Conservation (phyloP, 169 alveolate species). For the Plasmodium inui region DNA sequence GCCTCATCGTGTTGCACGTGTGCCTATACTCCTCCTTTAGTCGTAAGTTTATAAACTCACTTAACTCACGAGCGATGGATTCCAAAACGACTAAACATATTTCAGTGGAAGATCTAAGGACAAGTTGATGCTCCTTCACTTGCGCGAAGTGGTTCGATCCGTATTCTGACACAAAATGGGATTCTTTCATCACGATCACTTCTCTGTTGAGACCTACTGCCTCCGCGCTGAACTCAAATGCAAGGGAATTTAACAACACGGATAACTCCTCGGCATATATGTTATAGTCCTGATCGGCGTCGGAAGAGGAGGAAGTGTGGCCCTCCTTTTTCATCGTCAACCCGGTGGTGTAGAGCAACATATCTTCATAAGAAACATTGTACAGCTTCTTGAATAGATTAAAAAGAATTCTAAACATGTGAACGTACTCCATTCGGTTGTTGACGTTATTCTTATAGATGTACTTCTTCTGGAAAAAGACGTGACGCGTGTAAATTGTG, state of each 20-base stretch:
- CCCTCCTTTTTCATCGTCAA: background rate
- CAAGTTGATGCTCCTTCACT: constrained; percentile 16
- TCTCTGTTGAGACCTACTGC: constrained; percentile 14
- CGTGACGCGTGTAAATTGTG: constrained; percentile 8
- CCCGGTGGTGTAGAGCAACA: constrained; percentile 55
- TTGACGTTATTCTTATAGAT: constrained; percentile 41
- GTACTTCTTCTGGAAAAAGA: constrained; percentile 10
- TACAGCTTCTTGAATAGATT: constrained; percentile 3
- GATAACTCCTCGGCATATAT: constrained; percentile 69
- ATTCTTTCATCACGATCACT: constrained; percentile 9
- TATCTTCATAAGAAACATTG: constrained; percentile 30
- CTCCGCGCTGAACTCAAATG: constrained; percentile 33
- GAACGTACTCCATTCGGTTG: constrained; percentile 70
- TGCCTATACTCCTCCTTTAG: background rate
- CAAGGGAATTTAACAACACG: constrained; percentile 48
- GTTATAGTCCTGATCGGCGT: background rate
- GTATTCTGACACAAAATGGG: constrained; percentile 2
- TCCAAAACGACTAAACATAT: constrained; percentile 37
- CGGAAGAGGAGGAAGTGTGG: background rate
- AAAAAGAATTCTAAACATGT: constrained; percentile 54
- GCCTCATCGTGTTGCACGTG: constrained; percentile 27
- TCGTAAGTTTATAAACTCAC: constrained; percentile 16
- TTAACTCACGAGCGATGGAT: constrained; percentile 41
- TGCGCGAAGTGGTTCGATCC: constrained; percentile 10
- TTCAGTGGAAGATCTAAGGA: constrained; percentile 32